phyloP scores from a whole-genome alignment of 2,329 filamentous ascomycete genomes.

The Cladosporium sp. region DNA sequence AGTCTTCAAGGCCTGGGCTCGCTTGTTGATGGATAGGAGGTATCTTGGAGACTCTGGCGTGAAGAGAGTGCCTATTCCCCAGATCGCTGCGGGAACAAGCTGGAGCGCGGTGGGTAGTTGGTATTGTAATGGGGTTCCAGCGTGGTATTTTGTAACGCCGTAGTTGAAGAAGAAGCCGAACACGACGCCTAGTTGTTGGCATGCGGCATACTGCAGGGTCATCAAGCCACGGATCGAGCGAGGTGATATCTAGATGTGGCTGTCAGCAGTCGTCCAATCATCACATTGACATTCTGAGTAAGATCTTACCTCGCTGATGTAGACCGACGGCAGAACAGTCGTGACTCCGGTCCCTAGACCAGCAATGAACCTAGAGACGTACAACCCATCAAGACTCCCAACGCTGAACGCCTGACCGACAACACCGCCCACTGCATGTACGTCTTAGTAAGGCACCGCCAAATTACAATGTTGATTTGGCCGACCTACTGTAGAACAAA shows the following conservation, averaged over 20 bases:
- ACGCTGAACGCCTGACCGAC: too few species aligned
- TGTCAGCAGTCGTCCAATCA: too few species aligned
- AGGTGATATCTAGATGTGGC: constrained; percentile 49
- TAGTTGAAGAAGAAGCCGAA: constrained; percentile 67
- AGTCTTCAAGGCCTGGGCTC: constrained; percentile 55
- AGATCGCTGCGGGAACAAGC: too few species aligned
- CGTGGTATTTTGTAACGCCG: constrained; percentile 24
- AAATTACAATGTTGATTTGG: too few species aligned
- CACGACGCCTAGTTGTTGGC: constrained; percentile 70
- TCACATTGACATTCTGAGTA: too few species aligned
- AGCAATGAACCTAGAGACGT: constrained; percentile 56
- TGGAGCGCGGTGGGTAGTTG: too few species aligned
- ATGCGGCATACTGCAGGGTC: constrained; percentile 61
- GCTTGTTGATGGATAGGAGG: constrained; percentile 60
- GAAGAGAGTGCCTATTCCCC: constrained; percentile 39
- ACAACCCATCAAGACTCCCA: constrained; percentile 44
- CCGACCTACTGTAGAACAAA: too few species aligned
- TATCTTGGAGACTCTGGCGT: constrained; percentile 61
- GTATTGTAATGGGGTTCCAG: too few species aligned
- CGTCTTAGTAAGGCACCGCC: too few species aligned
- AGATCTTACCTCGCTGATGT: constrained; percentile 37
- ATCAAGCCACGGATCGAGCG: constrained; percentile 62
- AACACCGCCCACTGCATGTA: too few species aligned
- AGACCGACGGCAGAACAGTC: constrained; percentile 45
- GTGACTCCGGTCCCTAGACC: constrained; percentile 49